A percentile compares a stretch with the other conserved stretches of the same genome.
phyloP scores from a whole-genome alignment of 768 basidiomycete species.

The Amanita thiersii region DNA sequence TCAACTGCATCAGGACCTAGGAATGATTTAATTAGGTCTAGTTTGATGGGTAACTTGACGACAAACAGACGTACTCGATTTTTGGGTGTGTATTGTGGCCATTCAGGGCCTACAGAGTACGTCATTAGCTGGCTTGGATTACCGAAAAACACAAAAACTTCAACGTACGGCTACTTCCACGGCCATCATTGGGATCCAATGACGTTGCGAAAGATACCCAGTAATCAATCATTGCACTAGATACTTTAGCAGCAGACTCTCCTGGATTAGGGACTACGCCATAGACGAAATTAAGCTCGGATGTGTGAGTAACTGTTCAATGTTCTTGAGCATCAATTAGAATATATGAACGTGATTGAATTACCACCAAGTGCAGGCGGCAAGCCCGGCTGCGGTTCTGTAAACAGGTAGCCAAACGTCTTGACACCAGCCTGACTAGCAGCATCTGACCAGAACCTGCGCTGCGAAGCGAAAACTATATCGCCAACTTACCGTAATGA shows the following conservation, averaged over 20 bases:
- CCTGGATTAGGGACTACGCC: slow-evolving; percentile 14
- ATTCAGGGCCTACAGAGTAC: not conserved
- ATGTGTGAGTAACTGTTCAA: slow-evolving; percentile 20
- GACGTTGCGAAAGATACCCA: slow-evolving; percentile 39
- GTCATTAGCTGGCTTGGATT: not conserved
- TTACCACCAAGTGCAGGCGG: slow-evolving; percentile 11
- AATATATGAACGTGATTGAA: not conserved
- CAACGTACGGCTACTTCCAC: slow-evolving; percentile 23
- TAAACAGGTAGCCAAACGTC: slow-evolving; percentile 30
- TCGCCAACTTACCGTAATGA: slow-evolving; percentile 18
- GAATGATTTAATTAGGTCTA: slow-evolving; percentile 15
- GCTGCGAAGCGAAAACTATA: slow-evolving; percentile 24
- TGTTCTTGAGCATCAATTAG: not conserved
- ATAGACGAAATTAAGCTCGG: slow-evolving; percentile 24
- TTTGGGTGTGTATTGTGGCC: slow-evolving; percentile 8
- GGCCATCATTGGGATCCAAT: slow-evolving; percentile 34
- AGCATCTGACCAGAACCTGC: slow-evolving; percentile 25
- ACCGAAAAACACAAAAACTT: not conserved
- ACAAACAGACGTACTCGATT: slow-evolving; percentile 1
- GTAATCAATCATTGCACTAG: slow-evolving; percentile 31
- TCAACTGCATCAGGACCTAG: slow-evolving; percentile 26
- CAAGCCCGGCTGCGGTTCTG: slow-evolving; percentile 19
- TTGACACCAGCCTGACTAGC: slow-evolving; percentile 23
- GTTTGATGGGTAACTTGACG: not conserved
- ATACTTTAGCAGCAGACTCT: slow-evolving; percentile 17